These are phyloP conservation scores for Verbascum thapsus DNA, from an alignment of 257 asterid genomes.

Conservation along the genomic window DNA sequence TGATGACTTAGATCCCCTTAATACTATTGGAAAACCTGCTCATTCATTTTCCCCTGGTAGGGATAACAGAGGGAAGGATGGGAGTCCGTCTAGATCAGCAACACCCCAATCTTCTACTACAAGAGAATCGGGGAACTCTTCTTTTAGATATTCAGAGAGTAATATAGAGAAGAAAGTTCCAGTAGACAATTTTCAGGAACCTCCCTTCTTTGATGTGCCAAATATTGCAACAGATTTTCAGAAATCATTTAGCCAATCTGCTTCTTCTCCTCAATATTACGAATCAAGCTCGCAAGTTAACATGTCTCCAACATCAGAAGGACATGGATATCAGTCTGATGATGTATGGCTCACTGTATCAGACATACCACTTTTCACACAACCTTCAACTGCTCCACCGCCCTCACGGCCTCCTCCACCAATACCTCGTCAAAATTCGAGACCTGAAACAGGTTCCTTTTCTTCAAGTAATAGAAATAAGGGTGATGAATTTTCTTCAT, in stretches of 20 bases:
- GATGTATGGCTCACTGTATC: conserved; percentile 89
- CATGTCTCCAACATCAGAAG: conserved; percentile 59
- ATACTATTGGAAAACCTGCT: conserved; percentile 53
- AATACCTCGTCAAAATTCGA: conserved; percentile 62
- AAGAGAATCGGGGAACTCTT: conserved; percentile 56
- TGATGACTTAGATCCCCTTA: conserved; percentile 82
- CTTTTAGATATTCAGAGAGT: conserved; percentile 60
- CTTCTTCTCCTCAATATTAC: conserved; percentile 57
- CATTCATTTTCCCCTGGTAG: conserved; percentile 60
- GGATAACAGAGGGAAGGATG: conserved; percentile 53
- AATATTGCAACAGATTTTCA: conserved; percentile 54
- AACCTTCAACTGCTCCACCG: conserved; percentile 89
- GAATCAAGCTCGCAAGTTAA: conserved; percentile 54
- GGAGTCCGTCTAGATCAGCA: conserved; percentile 55
- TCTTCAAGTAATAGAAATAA: conserved; percentile 60
- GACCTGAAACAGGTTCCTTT: conserved; percentile 49
- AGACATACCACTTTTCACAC: conserved; percentile 91
- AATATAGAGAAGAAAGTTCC: conserved; percentile 52
- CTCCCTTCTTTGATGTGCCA: conserved; percentile 79
- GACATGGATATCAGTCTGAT: conserved; percentile 53
- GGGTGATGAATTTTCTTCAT: conserved; percentile 58
- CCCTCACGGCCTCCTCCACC: conserved; percentile 99
- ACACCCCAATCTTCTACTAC: conserved; percentile 48
- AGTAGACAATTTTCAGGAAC: conserved; percentile 56
- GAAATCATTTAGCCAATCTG: conserved; percentile 52